phyloP scores from a whole-genome alignment of 306 rosid genomes.

The Styphnolobium japonicum region DNA sequence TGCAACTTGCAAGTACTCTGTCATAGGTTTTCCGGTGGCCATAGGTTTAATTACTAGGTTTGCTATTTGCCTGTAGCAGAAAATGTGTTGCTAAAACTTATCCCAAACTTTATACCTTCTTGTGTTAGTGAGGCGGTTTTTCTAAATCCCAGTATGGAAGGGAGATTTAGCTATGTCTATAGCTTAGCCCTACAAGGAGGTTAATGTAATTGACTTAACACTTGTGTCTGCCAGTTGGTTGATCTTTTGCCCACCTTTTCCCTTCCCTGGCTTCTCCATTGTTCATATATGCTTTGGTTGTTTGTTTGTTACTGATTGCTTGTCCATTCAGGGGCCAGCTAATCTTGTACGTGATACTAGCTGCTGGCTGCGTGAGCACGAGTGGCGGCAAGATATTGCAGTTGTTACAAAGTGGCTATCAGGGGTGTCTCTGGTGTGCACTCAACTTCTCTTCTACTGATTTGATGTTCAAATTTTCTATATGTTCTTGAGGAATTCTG shows the following conservation, averaged over 20 bases:
- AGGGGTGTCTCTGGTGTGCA: constrained; percentile 88
- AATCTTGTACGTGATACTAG: constrained; percentile 90
- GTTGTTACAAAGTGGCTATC: constrained; percentile 98
- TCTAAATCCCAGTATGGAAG: background rate
- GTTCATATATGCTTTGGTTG: constrained; percentile 3
- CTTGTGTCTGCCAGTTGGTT: background rate
- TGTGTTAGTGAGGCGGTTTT: background rate
- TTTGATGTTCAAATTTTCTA: constrained; percentile 7
- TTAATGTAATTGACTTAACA: constrained; percentile 2
- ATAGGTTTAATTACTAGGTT: background rate
- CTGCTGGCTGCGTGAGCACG: constrained; percentile 90
- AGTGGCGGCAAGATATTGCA: constrained; percentile 99
- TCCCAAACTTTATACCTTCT: background rate
- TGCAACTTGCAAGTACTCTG: background rate
- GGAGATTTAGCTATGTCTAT: constrained; percentile 1
- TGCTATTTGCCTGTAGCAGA: constrained; percentile 6
- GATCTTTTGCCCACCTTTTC: background rate
- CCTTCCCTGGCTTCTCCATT: background rate
- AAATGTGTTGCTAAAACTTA: constrained; percentile 16
- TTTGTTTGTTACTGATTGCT: constrained; percentile 18
- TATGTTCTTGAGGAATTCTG: constrained; percentile 7
- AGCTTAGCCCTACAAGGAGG: background rate
- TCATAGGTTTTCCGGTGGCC: background rate
- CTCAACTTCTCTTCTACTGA: constrained; percentile 17
- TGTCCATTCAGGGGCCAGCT: constrained; percentile 70